Base-by-base conservation (phyloP, 805 yeast species). In the Saturnispora sekii region DNA sequence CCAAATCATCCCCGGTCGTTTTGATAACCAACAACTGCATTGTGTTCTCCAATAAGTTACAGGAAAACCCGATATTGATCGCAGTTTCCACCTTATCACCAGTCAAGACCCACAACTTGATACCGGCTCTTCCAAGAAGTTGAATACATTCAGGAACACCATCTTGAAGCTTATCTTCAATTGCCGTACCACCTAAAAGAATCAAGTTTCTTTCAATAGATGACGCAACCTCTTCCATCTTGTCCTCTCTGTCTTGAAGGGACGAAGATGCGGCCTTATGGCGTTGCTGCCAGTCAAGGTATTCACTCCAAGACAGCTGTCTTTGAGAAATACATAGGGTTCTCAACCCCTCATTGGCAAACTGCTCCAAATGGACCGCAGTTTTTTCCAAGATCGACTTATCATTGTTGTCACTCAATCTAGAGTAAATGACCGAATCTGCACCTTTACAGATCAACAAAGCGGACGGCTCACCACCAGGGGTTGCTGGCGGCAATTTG, bases 51-150 rank as follows among this genome's bases (percentile, higher is more conserved):
- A 84, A 67, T 45, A 84, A 65, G 55, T 84, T 84, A 72, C 94
- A 84, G 2, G 89, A 81, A 58, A 84, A 84, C 3, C 93, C 94
- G 67, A 84, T 84, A 56, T 84, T 84, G 53, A 84, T 84, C 10
- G 93, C 94, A 30, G 94, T 84, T 62, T 84, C 94, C n/a, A 84
- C 85, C 61, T 82, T 84, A 61, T 84, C 94, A 65, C 94, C 94
- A 3, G 94, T 84, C 40, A 84, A 67, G 39, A 84, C 93, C 94
- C 94, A 84, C 43, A 84, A 65, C 60, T 84, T 84, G 45, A 84
- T 81, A 59, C 94, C 93, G 7, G 93, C 93, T 51, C 77, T 69
- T 12, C 76, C 83, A 45, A 84, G 66, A 5, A 78, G 59, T 7
- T 79, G 75, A 56, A 84, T 84, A 12, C 90, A 74, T 53, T 83